phyloP scores from a whole-genome alignment of 768 basidiomycete species.

The Infundibulicybe gibba region DNA sequence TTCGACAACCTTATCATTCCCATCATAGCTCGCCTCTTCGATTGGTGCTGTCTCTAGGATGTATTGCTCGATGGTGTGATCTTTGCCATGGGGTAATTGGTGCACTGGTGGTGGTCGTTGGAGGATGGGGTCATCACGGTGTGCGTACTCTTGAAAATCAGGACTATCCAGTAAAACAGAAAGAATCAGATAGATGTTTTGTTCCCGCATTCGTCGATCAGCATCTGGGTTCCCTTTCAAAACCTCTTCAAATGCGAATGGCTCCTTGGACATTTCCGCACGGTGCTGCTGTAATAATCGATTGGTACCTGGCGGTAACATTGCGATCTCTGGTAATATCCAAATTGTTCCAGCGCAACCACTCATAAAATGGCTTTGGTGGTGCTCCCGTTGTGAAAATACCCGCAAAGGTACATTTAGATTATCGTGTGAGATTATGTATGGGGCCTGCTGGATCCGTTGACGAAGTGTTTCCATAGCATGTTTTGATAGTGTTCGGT shows the following conservation, averaged over 20 bases:
- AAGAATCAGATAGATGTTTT: neutral
- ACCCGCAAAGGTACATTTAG: slow-evolving; percentile 16
- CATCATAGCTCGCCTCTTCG: neutral
- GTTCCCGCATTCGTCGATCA: neutral
- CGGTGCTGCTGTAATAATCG: slow-evolving; percentile 3
- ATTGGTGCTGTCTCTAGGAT: neutral
- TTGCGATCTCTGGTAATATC: slow-evolving; percentile 8
- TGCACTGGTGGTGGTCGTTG: neutral
- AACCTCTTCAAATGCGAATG: neutral
- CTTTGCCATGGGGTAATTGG: neutral
- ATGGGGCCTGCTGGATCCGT: slow-evolving; percentile 9
- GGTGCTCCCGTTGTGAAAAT: slow-evolving; percentile 17
- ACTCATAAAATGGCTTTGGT: slow-evolving; percentile 18
- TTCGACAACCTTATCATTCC: neutral
- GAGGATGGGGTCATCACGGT: neutral
- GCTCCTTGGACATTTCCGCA: neutral
- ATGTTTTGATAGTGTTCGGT: slow-evolving; percentile 1
- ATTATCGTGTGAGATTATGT: slow-evolving; percentile 15
- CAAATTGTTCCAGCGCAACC: slow-evolving; percentile 17
- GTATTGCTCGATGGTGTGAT: neutral
- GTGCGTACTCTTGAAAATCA: neutral
- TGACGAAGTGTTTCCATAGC: slow-evolving; percentile 7
- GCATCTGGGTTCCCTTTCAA: neutral
- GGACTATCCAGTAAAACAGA: neutral
- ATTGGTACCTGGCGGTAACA: slow-evolving; percentile 5